phyloP scores from a whole-genome alignment of 2,329 filamentous ascomycete species.

The Aspergillus quadrilineatus region DNA sequence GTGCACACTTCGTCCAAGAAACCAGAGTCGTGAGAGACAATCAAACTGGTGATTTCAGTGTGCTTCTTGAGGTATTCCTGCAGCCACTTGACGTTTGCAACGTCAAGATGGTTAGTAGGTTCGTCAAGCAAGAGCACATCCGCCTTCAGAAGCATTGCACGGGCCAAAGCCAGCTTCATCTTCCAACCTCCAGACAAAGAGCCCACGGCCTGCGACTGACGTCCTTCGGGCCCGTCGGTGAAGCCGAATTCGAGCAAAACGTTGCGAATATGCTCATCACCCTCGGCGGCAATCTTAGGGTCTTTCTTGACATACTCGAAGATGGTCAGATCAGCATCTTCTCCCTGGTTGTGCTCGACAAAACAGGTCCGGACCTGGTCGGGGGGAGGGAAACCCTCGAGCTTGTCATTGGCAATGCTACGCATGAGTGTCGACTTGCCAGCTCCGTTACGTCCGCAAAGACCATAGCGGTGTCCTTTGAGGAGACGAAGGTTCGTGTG shows the following conservation, averaged over 20 bases:
- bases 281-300: slow-evolving; percentile 76
- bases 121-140: slow-evolving; percentile 96
- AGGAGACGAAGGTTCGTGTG: slow-evolving; percentile 93
- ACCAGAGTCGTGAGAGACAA: slow-evolving; percentile 96
- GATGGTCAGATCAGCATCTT: slow-evolving; percentile 95
- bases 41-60: slow-evolving; percentile 93
- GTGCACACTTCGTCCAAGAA: slow-evolving; percentile 98
- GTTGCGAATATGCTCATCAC: slow-evolving; percentile 73
- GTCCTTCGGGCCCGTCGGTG: slow-evolving; percentile 81
- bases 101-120: slow-evolving; percentile 97
- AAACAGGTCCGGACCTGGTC: slow-evolving; percentile 94
- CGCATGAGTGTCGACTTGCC: slow-evolving; percentile 99
- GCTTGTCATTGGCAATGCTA: slow-evolving; percentile 89
- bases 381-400: slow-evolving; percentile 92
- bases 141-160: slow-evolving; percentile 95
- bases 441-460: slow-evolving; percentile 94
- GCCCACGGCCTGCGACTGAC: slow-evolving; percentile 85
- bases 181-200: slow-evolving; percentile 98
- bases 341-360: slow-evolving; percentile 98
- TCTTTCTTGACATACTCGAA: slow-evolving; percentile 90
- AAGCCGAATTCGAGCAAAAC: slow-evolving; percentile 93
- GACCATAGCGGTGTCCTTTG: slow-evolving; percentile 95
- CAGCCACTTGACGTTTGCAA: slow-evolving; percentile 93
- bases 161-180: slow-evolving; percentile 96
- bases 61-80: slow-evolving; percentile 95